Base-by-base conservation (phyloP, 1,284 basidiomycete genomes). In the Baeospora myosura region DNA sequence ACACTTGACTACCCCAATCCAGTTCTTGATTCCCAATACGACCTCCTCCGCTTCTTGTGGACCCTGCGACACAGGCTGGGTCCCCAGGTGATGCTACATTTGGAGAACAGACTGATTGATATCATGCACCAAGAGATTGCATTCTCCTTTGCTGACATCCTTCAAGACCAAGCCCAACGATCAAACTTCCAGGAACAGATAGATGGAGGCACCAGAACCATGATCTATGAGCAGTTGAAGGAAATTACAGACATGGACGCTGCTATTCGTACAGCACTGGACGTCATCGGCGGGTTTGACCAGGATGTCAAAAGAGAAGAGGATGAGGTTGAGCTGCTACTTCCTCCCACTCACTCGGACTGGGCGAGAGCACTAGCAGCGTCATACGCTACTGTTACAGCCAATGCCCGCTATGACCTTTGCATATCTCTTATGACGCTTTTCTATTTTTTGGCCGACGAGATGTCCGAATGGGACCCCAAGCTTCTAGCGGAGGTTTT, bases 371-470 rank as follows among this genome's bases (percentile, higher is more conserved):
- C 76, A 24, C 62, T 86, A 25, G 73, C 74, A 21, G 68, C 80
- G 16, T 66, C 72, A 17, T 89, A 85, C 56, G 64, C 75, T 25
- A 65, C 71, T 7, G 72, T 71, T 38, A 74, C 82, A 3, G 64
- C 85, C 38, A 70, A 79, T 46, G 81, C 78, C 8, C 72, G 87
- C 57, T 86, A 88, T 54, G 81, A 87, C 41, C 65, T 88, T 22
- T 76, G 75, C 46, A 61, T 85, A 5, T 69, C 76, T 5, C 62
- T 89, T 40, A 61, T 85, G 40, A 69, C 72, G n/a, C 59, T 88
- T 21, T 65, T 88, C n/a, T 78, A 87, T 52, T 82, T 86, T 63
- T 65, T 84, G 41, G 68, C 78, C 4, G 74, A 79, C 18, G 72
- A 78, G 23, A 62, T 85, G 14, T 59, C 64, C 24, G 32, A 34